Conservation (phyloP, 345 rosid species). For the Gossypium mustelinum region DNA sequence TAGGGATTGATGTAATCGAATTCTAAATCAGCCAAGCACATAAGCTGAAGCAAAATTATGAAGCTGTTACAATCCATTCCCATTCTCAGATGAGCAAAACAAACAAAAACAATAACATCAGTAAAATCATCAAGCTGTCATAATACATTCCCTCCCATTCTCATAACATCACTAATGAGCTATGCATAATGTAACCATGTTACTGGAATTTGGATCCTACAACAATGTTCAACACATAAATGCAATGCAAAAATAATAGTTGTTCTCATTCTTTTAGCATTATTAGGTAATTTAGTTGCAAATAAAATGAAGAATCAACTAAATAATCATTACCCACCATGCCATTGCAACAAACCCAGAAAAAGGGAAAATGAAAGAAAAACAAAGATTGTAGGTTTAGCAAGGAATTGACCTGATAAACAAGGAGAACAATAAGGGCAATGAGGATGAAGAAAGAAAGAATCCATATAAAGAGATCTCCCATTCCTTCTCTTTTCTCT, state of each 20-base stretch:
- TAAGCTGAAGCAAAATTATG: constrained; percentile 43
- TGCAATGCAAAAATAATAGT: too few relatives aligned
- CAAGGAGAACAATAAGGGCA: constrained; percentile 60
- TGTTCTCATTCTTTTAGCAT: neutral
- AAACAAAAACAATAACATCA: too few relatives aligned
- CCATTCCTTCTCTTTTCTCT: constrained; percentile 39
- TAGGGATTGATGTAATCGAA: constrained; percentile 73
- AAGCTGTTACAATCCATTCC: neutral
- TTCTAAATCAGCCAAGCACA: constrained; percentile 69
- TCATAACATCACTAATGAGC: too few relatives aligned
- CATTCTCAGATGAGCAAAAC: neutral
- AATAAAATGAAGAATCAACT: neutral
- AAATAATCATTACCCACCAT: neutral
- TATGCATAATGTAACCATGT: too few relatives aligned
- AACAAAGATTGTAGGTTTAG: constrained; percentile 7
- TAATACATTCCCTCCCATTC: too few relatives aligned
- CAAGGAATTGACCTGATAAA: constrained; percentile 59
- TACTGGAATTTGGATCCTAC: too few relatives aligned
- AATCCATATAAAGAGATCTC: constrained; percentile 75
- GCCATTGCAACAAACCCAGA: neutral
- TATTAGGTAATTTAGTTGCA: neutral
- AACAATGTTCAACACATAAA: too few relatives aligned
- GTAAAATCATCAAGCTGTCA: too few relatives aligned
- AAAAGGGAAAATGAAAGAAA: neutral
- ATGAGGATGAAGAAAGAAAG: constrained; percentile 79